Percentiles rank a stretch among this genome's conserved stretches.
Evolutionary conservation across 2,329 filamentous ascomycete genomes (phyloP).

Genomic region (Diplodia mutila): DNA sequence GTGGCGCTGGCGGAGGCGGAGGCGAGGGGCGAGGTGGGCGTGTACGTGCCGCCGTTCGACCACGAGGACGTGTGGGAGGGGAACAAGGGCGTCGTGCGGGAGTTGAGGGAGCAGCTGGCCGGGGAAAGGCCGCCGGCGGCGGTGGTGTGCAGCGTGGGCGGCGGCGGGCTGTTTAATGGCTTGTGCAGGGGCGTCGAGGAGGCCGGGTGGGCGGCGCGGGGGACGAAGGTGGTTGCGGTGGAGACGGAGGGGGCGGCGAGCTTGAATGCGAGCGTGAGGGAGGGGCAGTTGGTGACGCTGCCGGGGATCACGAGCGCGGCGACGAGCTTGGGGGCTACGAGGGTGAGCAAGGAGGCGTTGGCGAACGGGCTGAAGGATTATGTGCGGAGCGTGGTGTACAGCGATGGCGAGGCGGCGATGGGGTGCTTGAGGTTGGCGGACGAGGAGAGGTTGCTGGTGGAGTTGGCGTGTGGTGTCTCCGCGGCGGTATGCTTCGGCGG

Average conservation of each 20-base stretch:
- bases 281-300: conserved; percentile 62
- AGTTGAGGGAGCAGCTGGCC: conserved; percentile 48
- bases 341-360: conserved; percentile 57
- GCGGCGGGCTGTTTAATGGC: conserved; percentile 80
- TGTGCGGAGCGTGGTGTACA: conserved; percentile 66
- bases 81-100: conserved; percentile 62
- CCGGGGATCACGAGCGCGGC: conserved; percentile 75
- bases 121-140: conserved; percentile 61
- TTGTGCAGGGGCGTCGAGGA: conserved; percentile 70
- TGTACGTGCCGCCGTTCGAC: conserved; percentile 74
- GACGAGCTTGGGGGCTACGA: conserved; percentile 70
- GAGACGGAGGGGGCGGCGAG: conserved; percentile 78
- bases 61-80: conserved; percentile 70
- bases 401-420: conserved; percentile 77
- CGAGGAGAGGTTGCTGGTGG: conserved; percentile 79
- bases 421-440: conserved; percentile 78
- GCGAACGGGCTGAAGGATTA: conserved; percentile 34
- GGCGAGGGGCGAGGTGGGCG: conserved; percentile 40
- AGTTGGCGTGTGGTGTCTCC: conserved; percentile 82
- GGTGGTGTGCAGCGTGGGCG: conserved; percentile 78
- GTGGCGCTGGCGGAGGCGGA: conserved; percentile 51
- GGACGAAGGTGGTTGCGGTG: conserved; percentile 64
- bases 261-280: conserved; percentile 64
- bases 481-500: conserved; percentile 56
- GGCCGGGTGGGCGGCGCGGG: not conserved